A percentile compares a stretch with the other conserved stretches of the same genome.
These are phyloP conservation scores for Cordyceps militaris DNA, from an alignment of 2,329 filamentous ascomycete species.

Conservation along the genomic window DNA sequence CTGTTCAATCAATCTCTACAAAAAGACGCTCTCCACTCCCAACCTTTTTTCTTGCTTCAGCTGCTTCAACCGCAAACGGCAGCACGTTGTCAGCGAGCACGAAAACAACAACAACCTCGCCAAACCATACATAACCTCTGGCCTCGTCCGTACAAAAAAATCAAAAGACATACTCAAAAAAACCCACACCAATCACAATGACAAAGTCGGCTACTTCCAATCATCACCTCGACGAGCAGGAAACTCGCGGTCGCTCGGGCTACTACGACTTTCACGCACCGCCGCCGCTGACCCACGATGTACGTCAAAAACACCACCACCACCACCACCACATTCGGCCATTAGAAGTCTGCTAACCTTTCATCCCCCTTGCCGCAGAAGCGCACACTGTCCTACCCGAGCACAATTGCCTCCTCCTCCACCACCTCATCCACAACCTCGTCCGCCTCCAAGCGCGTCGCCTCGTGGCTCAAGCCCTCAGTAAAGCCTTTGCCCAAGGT, in stretches of 20 bases:
- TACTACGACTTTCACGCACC: slow-evolving; percentile 13
- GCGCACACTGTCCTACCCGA: slow-evolving; percentile 13
- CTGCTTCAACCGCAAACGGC: neutral
- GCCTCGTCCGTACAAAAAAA: neutral
- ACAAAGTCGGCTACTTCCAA: neutral
- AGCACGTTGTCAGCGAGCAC: neutral
- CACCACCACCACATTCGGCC: neutral
- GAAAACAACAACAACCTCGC: neutral
- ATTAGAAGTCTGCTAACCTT: neutral
- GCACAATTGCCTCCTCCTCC: slow-evolving; percentile 25
- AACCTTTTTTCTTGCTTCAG: neutral
- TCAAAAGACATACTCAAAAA: neutral
- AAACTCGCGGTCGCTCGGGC: slow-evolving; percentile 10
- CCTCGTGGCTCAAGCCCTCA: slow-evolving; percentile 23
- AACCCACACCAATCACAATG: neutral
- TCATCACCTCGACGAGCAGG: slow-evolving; percentile 7
- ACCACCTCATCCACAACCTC: slow-evolving; percentile 19
- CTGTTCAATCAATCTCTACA: neutral
- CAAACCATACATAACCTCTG: neutral
- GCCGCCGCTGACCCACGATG: slow-evolving; percentile 4
- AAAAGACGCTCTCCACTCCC: neutral
- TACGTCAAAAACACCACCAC: neutral
- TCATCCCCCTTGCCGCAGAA: neutral
- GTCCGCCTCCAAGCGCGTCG: slow-evolving; percentile 24
- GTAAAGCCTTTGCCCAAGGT: slow-evolving; percentile 33